A percentile compares a stretch with the other conserved stretches of the same genome.
phyloP scores from a whole-genome alignment of 345 rosid genomes.

The Theobroma cacao region DNA sequence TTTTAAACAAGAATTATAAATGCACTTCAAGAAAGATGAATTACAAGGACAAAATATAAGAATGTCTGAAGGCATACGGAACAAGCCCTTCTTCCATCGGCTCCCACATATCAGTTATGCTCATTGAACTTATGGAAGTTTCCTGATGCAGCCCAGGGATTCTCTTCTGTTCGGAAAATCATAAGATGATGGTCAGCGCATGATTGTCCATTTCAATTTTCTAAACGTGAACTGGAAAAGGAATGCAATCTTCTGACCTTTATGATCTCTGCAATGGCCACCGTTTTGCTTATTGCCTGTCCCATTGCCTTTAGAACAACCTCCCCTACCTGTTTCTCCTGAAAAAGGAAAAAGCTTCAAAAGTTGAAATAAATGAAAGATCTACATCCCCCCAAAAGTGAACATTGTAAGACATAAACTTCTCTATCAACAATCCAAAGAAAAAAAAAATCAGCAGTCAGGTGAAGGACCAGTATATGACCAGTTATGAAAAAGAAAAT shows the following conservation, averaged over 20 bases:
- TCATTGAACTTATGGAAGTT: constrained; percentile 33
- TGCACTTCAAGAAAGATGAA: neutral
- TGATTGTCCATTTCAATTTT: too few species aligned
- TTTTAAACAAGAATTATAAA: neutral
- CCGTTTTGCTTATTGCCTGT: neutral
- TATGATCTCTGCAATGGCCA: neutral
- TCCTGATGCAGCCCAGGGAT: constrained; percentile 23
- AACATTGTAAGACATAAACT: too few species aligned
- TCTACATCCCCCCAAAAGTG: too few species aligned
- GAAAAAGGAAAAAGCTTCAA: neutral
- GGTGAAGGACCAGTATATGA: neutral
- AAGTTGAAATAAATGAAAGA: neutral
- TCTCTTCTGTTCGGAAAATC: neutral
- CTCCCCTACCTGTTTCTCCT: neutral
- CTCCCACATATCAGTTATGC: constrained; percentile 41
- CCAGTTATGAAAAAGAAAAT: neutral
- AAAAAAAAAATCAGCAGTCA: too few species aligned
- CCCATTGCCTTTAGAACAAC: neutral
- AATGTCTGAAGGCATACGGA: constrained; percentile 12
- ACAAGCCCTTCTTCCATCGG: constrained; percentile 42
- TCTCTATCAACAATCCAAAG: too few species aligned
- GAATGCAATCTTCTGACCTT: neutral
- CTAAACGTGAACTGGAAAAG: too few species aligned
- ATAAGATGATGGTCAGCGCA: neutral
- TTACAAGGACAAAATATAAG: neutral